These are phyloP conservation scores for Penicillium chermesinum DNA, from an alignment of 495 filamentous ascomycete genomes.

Conservation along the genomic window DNA sequence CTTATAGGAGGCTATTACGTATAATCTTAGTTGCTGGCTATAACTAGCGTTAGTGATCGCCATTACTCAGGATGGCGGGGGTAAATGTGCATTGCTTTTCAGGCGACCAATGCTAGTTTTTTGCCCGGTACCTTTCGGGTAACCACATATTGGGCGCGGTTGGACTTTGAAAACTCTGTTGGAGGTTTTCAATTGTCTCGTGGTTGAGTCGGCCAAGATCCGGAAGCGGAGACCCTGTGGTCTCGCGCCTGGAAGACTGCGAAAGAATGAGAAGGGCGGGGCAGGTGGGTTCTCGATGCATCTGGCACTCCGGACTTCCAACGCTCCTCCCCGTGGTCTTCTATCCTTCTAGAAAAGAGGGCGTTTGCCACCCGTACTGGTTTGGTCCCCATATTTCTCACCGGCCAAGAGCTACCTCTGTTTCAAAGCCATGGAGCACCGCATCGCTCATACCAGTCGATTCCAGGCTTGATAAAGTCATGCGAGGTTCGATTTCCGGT, in stretches of 20 bases:
- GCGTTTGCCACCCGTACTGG: too few relatives aligned
- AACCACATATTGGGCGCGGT: too few relatives aligned
- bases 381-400: too few relatives aligned
- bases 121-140: not conserved
- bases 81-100: not conserved
- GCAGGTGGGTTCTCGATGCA: not conserved
- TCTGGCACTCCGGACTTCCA: not conserved
- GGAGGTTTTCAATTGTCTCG: not conserved
- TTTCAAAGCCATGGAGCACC: too few relatives aligned
- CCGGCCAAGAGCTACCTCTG: too few relatives aligned
- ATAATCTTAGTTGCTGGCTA: not conserved
- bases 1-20: not conserved
- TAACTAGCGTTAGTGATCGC: not conserved
- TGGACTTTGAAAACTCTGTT: not conserved
- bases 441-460: too few relatives aligned
- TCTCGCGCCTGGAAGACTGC: not conserved
- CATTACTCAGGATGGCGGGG: not conserved
- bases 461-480: too few relatives aligned
- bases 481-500: too few relatives aligned
- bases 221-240: not conserved
- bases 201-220: not conserved
- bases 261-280: not conserved
- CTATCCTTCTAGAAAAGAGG: too few relatives aligned
- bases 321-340: too few relatives aligned
- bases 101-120: not conserved